These are phyloP conservation scores for Kodamaea fungicola DNA, from an alignment of 1,139 yeast genomes.

Conservation along the genomic window DNA sequence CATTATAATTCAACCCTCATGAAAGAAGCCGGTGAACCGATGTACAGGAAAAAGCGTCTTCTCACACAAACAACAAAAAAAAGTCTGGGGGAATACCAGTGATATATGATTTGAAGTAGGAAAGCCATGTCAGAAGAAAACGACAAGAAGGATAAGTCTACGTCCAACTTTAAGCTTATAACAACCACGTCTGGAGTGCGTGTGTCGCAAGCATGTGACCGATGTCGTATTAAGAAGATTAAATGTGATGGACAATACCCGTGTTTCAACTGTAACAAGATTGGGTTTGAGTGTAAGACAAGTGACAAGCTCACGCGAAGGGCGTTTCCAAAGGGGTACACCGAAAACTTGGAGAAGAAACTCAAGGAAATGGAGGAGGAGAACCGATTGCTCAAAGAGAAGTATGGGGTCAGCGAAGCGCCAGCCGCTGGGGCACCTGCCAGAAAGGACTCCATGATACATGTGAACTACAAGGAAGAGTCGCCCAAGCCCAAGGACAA, in stretches of 20 bases:
- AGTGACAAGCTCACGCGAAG: constrained; percentile 70
- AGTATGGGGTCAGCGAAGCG: constrained; percentile 8
- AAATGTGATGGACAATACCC: constrained; percentile 75
- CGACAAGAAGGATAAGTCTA: constrained; percentile 9
- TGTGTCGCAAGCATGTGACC: constrained; percentile 76
- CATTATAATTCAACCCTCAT: background rate
- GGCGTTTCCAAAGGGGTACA: constrained; percentile 54
- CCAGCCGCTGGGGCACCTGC: background rate
- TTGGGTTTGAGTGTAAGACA: constrained; percentile 65
- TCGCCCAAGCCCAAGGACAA: constrained; percentile 2
- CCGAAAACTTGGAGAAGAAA: constrained; percentile 66
- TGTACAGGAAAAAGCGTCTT: background rate
- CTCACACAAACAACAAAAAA: constrained; percentile 1
- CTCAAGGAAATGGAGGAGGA: constrained; percentile 61
- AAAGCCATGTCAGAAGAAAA: constrained; percentile 1
- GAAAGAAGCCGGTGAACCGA: constrained; percentile 5
- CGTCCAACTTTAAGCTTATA: constrained; percentile 35
- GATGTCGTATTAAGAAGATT: constrained; percentile 73
- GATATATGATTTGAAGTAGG: background rate
- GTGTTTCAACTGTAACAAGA: constrained; percentile 62
- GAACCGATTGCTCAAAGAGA: constrained; percentile 34
- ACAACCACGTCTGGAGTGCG: constrained; percentile 42
- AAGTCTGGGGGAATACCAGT: constrained; percentile 1
- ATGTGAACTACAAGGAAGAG: constrained; percentile 3
- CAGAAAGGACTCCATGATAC: background rate